phyloP scores from a whole-genome alignment of 2,329 filamentous ascomycete species.

The Penicillium sp. region DNA sequence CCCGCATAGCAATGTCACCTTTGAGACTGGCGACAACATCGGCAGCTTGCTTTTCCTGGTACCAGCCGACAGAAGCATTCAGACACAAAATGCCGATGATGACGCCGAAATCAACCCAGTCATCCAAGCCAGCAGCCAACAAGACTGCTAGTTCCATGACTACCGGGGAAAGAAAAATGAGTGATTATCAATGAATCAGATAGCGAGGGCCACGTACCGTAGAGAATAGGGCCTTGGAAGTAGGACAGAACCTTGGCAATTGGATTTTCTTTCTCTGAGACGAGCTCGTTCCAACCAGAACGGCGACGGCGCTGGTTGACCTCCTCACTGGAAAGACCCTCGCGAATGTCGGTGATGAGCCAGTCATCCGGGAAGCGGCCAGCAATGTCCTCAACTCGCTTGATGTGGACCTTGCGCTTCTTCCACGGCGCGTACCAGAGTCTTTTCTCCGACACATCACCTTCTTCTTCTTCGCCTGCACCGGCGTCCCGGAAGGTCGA shows the following conservation, averaged over 20 bases:
- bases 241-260: slow-evolving; percentile 70
- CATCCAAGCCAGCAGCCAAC: slow-evolving; percentile 67
- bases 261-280: slow-evolving; percentile 74
- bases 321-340: slow-evolving; percentile 59
- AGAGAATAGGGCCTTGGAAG: slow-evolving; percentile 73
- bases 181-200: neutral
- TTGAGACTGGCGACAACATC: slow-evolving; percentile 73
- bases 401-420: slow-evolving; percentile 35
- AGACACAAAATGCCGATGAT: slow-evolving; percentile 72
- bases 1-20: slow-evolving; percentile 74
- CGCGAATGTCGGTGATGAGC: slow-evolving; percentile 65
- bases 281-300: slow-evolving; percentile 69
- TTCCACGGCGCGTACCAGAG: slow-evolving; percentile 61
- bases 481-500: slow-evolving; percentile 61
- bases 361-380: slow-evolving; percentile 60
- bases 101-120: slow-evolving; percentile 76
- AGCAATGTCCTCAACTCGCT: slow-evolving; percentile 22
- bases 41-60: slow-evolving; percentile 76
- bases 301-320: slow-evolving; percentile 62
- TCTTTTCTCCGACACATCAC: slow-evolving; percentile 48
- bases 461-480: slow-evolving; percentile 41
- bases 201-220: slow-evolving; percentile 54
- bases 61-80: slow-evolving; percentile 75
- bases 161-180: slow-evolving; percentile 18
- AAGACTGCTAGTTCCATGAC: slow-evolving; percentile 74